Evolutionary conservation across 805 yeast genomes (phyloP), one percentile per base, ranked within the genome.

Genomic region (Kazachstania bromeliacearum): DNA sequence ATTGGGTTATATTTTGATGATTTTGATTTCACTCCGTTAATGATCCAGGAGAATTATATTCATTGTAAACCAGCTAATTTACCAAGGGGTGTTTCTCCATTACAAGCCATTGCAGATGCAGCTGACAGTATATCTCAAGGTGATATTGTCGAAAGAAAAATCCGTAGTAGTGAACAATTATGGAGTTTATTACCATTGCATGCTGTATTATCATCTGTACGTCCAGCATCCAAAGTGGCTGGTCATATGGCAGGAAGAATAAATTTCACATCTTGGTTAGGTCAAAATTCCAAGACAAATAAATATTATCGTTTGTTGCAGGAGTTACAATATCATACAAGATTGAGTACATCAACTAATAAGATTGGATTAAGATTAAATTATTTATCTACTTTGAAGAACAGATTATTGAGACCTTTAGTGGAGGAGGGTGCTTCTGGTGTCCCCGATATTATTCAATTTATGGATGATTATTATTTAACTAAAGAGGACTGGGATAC

Each of bases 161-260:
- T 92, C 39, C 83, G 94, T 53, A 81, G 94, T 30, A 73, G 89
- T 28, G 95, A 88, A 46, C 97, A 89, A 58, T 84, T 83, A 47
- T 88, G 97, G 97, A 76, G 92, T 42, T 67, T 89, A 41, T 71
- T 92, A 67, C 98, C 97, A 5, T 70, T 85, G 50, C 96, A 85
- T 60, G 96, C 87, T 0, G 70, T 85, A 4, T 66, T 82, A 68
- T 88, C 96, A 1, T 73, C 94, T 0, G 85, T 92, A 9, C 63
- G 73, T 33, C 98, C 97, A 1, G 70, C 85, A 0, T 75, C 75
- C 23, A 71, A 68, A 44, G 77, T 85, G 15, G 78, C 84, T 12
- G 96, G 96, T 6, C 71, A 70, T 34, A 59, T 80, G 33, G 60
- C 70, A 1, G 81, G 81, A 7, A 66, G 95, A 45, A 75, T 79